A percentile compares a stretch with the other conserved stretches of the same genome.
Evolutionary conservation across 805 yeast genomes (phyloP).

Genomic region (Ogataea populi-albae): DNA sequence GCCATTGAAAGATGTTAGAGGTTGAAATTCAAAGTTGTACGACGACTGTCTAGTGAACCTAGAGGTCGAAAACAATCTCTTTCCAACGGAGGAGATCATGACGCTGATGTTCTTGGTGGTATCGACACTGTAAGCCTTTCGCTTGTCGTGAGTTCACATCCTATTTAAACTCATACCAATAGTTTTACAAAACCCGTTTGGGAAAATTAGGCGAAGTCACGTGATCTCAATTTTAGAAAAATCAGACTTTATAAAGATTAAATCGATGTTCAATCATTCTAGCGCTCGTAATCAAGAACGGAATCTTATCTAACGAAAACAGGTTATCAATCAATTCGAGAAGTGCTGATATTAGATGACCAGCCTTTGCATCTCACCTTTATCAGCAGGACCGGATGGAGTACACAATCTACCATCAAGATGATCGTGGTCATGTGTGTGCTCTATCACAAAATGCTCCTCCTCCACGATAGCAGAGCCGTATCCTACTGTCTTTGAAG

Average conservation of each 20-base stretch:
- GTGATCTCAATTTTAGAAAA: no score
- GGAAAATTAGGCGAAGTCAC: conserved; percentile 15
- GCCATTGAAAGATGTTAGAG: conserved; percentile 64
- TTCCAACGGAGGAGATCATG: conserved; percentile 2
- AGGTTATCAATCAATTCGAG: background rate
- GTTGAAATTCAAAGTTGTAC: conserved; percentile 48
- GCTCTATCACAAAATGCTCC: conserved; percentile 31
- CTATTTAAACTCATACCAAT: no score
- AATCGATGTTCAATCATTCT: no score
- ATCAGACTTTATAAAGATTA: no score
- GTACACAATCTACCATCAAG: conserved; percentile 7
- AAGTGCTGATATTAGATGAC: conserved; percentile 5
- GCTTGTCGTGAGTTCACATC: no score
- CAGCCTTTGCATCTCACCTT: conserved; percentile 28
- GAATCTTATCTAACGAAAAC: no score
- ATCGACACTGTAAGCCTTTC: no score
- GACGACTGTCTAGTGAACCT: conserved; percentile 13
- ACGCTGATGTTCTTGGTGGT: no score
- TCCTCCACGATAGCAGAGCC: conserved; percentile 30
- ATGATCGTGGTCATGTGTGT: conserved; percentile 34
- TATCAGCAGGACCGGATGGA: conserved; percentile 17
- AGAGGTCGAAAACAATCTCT: conserved; percentile 19
- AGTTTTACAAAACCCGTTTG: no score
- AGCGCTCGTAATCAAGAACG: no score
- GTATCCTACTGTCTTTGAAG: conserved; percentile 15